Conservation (phyloP, 306 rosid genomes). For the Lathyrus sativus region DNA sequence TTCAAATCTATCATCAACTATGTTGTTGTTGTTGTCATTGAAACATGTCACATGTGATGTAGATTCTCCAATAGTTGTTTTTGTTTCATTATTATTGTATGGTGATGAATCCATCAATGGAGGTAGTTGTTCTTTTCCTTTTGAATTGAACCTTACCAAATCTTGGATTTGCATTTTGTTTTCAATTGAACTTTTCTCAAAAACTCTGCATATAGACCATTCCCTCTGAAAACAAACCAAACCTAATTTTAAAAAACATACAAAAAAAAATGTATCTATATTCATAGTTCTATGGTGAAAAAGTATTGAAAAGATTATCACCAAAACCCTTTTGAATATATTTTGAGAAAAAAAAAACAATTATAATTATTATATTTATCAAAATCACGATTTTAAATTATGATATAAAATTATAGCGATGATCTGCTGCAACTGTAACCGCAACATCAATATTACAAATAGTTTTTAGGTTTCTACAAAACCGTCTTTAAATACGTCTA, state of each 20-base stretch:
- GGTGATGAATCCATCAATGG: constrained; percentile 71
- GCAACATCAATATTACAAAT: not conserved
- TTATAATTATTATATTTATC: not conserved
- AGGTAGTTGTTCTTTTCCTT: constrained; percentile 48
- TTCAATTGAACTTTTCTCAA: constrained; percentile 50
- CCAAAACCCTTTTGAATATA: constrained; percentile 52
- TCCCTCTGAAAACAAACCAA: constrained; percentile 62
- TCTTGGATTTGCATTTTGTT: constrained; percentile 53
- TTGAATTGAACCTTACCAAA: constrained; percentile 42
- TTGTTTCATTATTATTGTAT: constrained; percentile 49
- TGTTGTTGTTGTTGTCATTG: constrained; percentile 42
- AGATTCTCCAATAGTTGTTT: constrained; percentile 36
- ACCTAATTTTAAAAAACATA: not conserved
- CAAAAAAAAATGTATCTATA: not conserved
- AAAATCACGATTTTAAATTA: not conserved
- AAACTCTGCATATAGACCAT: constrained; percentile 82
- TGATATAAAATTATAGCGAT: too few relatives aligned
- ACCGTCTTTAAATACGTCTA: too few relatives aligned
- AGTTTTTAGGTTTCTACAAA: not conserved
- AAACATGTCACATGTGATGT: constrained; percentile 68
- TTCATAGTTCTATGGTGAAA: not conserved
- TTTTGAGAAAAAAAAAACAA: constrained; percentile 38
- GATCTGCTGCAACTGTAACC: too few relatives aligned
- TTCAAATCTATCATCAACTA: constrained; percentile 35
- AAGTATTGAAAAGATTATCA: constrained; percentile 23